phyloP scores from a whole-genome alignment of 768 basidiomycete species.

The Termitomyces heimii region DNA sequence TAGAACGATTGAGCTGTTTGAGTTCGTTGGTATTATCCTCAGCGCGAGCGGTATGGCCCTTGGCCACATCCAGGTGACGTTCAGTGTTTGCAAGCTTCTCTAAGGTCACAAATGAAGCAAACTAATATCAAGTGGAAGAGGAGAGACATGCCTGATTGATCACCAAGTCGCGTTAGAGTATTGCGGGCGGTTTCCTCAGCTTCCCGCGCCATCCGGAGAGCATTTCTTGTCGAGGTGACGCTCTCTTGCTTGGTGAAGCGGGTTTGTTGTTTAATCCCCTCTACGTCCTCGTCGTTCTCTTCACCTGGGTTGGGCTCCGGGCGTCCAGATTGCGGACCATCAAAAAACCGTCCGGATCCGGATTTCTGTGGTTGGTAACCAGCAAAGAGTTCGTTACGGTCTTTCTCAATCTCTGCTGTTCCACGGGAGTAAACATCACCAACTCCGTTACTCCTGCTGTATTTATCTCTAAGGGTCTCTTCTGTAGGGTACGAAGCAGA shows the following conservation, averaged over 20 bases:
- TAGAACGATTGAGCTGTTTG: constrained; percentile 89
- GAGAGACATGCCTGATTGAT: constrained; percentile 79
- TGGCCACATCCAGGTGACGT: constrained; percentile 89
- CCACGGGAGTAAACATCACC: constrained; percentile 68
- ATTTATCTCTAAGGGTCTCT: constrained; percentile 33
- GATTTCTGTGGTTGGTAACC: constrained; percentile 61
- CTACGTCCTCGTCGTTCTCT: constrained; percentile 83
- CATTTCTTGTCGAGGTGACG: constrained; percentile 85
- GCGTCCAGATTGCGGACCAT: constrained; percentile 42
- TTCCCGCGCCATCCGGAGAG: constrained; percentile 88
- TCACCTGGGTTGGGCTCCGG: constrained; percentile 52
- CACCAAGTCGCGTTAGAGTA: constrained; percentile 77
- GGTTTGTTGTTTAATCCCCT: constrained; percentile 93
- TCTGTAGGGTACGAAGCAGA: constrained; percentile 10
- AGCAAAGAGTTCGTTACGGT: constrained; percentile 70
- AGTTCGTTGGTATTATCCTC: constrained; percentile 92
- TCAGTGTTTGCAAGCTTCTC: constrained; percentile 92
- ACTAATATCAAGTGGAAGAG: neutral
- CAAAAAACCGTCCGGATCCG: constrained; percentile 64
- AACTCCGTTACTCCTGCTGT: constrained; percentile 45
- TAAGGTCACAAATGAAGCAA: constrained; percentile 19
- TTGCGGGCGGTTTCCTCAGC: constrained; percentile 92
- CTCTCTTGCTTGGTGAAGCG: constrained; percentile 88
- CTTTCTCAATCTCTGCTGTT: constrained; percentile 50
- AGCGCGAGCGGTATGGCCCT: constrained; percentile 81